Evolutionary conservation across 139 green algal genomes (phyloP).

Genomic region (Limnomonas spitsbergensis): DNA sequence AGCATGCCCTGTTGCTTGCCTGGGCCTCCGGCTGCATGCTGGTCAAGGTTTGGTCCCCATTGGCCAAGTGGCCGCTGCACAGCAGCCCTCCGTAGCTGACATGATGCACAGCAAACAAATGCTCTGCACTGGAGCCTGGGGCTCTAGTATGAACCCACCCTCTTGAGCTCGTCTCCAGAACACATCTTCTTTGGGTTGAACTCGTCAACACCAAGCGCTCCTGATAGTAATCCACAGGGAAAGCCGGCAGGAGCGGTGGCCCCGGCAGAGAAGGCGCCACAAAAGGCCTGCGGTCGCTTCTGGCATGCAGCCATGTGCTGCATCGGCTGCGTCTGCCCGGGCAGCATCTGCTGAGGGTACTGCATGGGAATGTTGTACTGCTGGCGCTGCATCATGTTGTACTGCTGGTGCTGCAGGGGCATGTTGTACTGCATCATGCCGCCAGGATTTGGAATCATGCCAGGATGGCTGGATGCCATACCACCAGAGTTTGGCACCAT

Average conservation of each 20-base stretch:
- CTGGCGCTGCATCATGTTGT: slow-evolving; percentile 12
- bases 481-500: neutral
- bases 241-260: slow-evolving; percentile 8
- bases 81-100: no score
- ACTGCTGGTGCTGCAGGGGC: neutral
- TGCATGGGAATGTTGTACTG: slow-evolving; percentile 43
- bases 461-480: neutral
- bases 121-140: no score
- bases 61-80: no score
- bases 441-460: no score
- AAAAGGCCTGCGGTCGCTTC: slow-evolving; percentile 7
- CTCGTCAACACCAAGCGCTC: neutral
- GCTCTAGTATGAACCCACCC: no score
- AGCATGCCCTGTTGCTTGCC: no score
- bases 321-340: neutral
- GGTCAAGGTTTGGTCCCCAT: no score
- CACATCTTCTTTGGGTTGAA: neutral
- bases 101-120: no score
- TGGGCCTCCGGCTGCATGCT: no score
- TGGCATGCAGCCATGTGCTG: slow-evolving; percentile 16
- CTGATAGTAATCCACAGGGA: neutral
- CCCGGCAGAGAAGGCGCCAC: slow-evolving; percentile 26
- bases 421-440: no score
- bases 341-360: slow-evolving; percentile 5
- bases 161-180: neutral